Evolutionary conservation across 768 basidiomycete genomes (phyloP).

Genomic region (Suillus brevipes): DNA sequence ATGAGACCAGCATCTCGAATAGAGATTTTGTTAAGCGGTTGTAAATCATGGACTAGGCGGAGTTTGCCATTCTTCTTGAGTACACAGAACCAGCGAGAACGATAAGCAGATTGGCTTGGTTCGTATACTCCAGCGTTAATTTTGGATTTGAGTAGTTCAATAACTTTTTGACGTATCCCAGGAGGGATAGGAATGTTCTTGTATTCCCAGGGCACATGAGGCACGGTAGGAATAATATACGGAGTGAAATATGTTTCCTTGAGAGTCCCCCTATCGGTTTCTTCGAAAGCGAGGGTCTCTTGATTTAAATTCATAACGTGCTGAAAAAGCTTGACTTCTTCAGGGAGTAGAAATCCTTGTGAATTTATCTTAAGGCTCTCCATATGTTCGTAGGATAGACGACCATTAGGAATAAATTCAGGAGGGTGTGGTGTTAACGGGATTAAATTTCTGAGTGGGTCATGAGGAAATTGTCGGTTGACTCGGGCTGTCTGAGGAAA

Average conservation of each 20-base stretch:
- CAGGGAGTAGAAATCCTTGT: conserved; percentile 1
- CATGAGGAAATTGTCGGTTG: neutral
- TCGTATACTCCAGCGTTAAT: conserved; percentile 43
- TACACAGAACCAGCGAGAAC: conserved; percentile 40
- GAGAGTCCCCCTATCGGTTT: conserved; percentile 22
- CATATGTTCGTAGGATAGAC: neutral
- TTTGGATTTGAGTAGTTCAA: conserved; percentile 21
- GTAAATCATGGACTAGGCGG: conserved; percentile 22
- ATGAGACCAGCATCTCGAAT: conserved; percentile 5
- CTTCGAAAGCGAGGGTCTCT: conserved; percentile 38
- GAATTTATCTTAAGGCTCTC: neutral
- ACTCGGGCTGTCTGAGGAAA: neutral
- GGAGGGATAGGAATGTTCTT: conserved; percentile 33
- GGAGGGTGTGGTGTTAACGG: neutral
- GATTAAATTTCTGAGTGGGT: neutral
- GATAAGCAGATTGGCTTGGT: conserved; percentile 37
- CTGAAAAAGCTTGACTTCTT: conserved; percentile 1
- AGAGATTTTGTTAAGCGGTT: conserved; percentile 18
- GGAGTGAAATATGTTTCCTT: conserved; percentile 33
- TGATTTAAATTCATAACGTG: conserved; percentile 34
- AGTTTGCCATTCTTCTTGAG: conserved; percentile 28
- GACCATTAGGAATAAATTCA: neutral
- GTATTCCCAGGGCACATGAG: conserved; percentile 34
- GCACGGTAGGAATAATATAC: conserved; percentile 31
- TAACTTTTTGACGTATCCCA: conserved; percentile 25